Percentiles rank a stretch among this genome's conserved stretches.
Conservation (phyloP, 345 rosid genomes). For the Eutrema japonicum region DNA sequence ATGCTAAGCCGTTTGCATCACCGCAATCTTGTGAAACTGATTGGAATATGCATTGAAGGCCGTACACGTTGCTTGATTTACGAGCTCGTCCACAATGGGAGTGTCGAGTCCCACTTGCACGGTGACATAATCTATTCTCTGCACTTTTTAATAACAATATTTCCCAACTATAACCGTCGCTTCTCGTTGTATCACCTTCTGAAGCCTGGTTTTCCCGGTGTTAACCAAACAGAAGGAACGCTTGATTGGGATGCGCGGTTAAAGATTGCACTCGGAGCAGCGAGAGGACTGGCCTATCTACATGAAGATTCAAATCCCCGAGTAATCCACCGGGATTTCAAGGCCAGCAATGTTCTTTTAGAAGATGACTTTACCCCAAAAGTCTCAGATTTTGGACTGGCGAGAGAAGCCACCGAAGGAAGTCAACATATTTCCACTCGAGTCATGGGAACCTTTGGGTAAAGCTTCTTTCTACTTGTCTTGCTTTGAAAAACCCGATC, state of each 20-base stretch:
- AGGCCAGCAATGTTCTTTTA: slow-evolving; percentile 92
- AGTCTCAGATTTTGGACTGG: slow-evolving; percentile 99
- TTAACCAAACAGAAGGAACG: slow-evolving; percentile 65
- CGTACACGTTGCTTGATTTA: slow-evolving; percentile 84
- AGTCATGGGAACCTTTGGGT: slow-evolving; percentile 99
- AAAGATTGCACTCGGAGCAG: slow-evolving; percentile 99
- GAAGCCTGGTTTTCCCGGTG: slow-evolving; percentile 46
- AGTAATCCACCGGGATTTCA: slow-evolving; percentile 96
- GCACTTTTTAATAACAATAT: slow-evolving; percentile 9
- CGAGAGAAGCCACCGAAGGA: slow-evolving; percentile 99
- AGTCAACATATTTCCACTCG: slow-evolving; percentile 94
- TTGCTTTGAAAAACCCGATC: not conserved
- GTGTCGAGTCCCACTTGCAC: slow-evolving; percentile 98
- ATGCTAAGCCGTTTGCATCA: slow-evolving; percentile 99
- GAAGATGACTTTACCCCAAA: slow-evolving; percentile 93
- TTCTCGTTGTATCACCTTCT: slow-evolving; percentile 30
- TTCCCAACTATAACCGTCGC: not conserved
- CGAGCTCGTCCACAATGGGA: slow-evolving; percentile 94
- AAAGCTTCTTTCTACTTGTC: slow-evolving; percentile 31
- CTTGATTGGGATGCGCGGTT: slow-evolving; percentile 98
- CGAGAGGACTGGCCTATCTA: slow-evolving; percentile 97
- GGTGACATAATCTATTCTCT: slow-evolving; percentile 54
- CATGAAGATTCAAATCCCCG: slow-evolving; percentile 99
- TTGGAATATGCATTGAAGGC: slow-evolving; percentile 96
- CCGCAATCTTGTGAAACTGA: slow-evolving; percentile 95